A percentile compares a stretch with the other conserved stretches of the same genome.
Evolutionary conservation across 108 stramenopile species (phyloP).

Genomic region (Nitzschia sp.): DNA sequence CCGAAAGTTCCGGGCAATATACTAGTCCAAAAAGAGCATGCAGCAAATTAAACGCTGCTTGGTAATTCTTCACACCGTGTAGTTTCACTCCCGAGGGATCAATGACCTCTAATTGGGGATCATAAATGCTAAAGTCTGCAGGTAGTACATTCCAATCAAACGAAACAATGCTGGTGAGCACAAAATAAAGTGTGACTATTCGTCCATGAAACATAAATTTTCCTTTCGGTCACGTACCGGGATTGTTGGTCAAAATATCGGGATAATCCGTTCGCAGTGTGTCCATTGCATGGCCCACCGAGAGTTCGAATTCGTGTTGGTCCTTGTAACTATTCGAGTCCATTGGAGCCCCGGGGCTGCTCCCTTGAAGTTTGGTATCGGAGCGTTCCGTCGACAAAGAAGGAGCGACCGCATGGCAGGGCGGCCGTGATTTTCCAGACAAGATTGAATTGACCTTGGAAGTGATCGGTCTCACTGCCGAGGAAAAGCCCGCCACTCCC

Average conservation of each 20-base stretch:
- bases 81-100: constrained; percentile 78
- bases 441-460: not conserved
- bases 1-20: constrained; percentile 68
- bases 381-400: not conserved
- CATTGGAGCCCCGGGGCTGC: not conserved
- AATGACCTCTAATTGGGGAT: constrained; percentile 55
- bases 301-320: constrained; percentile 70
- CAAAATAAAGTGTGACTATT: too few species aligned
- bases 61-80: constrained; percentile 72
- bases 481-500: constrained; percentile 1
- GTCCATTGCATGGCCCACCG: constrained; percentile 75
- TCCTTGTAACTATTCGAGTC: constrained; percentile 21
- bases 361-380: not conserved
- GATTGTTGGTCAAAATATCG: constrained; percentile 48
- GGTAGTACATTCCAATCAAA: not conserved
- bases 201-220: not conserved
- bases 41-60: constrained; percentile 58
- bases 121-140: constrained; percentile 60
- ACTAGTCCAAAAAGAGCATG: constrained; percentile 72
- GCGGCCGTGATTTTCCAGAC: not conserved
- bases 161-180: not conserved
- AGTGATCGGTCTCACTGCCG: not conserved
- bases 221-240: constrained; percentile 36
- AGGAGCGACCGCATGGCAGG: not conserved
- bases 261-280: constrained; percentile 68